These are phyloP conservation scores for Pythium insidiosum DNA, from an alignment of 352 stramenopile genomes.

Conservation along the genomic window DNA sequence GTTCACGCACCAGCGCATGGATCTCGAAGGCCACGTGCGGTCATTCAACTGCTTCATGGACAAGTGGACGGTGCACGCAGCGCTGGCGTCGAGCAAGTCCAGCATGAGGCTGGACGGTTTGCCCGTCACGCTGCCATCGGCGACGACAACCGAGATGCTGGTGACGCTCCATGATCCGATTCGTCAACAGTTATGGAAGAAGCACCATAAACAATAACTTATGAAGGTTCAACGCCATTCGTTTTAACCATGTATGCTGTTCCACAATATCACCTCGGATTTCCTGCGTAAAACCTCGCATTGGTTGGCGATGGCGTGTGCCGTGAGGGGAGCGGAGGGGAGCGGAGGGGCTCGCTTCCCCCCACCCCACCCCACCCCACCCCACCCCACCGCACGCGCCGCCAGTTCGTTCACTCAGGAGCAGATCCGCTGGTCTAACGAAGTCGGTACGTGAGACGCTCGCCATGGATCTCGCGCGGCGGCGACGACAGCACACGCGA, in stretches of 20 bases:
- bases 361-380: too few relatives aligned
- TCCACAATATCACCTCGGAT: background rate
- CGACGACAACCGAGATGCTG: conserved; percentile 16
- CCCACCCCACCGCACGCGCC: too few relatives aligned
- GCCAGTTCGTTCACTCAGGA: too few relatives aligned
- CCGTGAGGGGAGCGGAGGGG: too few relatives aligned
- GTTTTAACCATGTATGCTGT: background rate
- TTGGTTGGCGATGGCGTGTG: too few relatives aligned
- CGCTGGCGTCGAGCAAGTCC: conserved; percentile 7
- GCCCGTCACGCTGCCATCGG: background rate
- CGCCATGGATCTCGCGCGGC: too few relatives aligned
- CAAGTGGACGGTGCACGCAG: conserved; percentile 45
- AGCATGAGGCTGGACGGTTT: conserved; percentile 27
- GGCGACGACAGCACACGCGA: too few relatives aligned
- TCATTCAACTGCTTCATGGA: conserved; percentile 65
- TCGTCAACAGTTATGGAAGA: conserved; percentile 1
- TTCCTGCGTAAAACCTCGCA: background rate
- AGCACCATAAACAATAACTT: conserved; percentile 6
- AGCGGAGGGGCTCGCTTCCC: too few relatives aligned
- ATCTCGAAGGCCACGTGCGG: conserved; percentile 26
- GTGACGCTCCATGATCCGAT: conserved; percentile 36
- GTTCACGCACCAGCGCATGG: conserved; percentile 44
- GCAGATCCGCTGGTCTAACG: too few relatives aligned
- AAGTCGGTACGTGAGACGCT: too few relatives aligned
- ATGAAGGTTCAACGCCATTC: background rate